Percentiles rank a stretch among this genome's conserved stretches.
Conservation (phyloP, 2,329 filamentous ascomycete genomes). For the Samsoniella hepiali region DNA sequence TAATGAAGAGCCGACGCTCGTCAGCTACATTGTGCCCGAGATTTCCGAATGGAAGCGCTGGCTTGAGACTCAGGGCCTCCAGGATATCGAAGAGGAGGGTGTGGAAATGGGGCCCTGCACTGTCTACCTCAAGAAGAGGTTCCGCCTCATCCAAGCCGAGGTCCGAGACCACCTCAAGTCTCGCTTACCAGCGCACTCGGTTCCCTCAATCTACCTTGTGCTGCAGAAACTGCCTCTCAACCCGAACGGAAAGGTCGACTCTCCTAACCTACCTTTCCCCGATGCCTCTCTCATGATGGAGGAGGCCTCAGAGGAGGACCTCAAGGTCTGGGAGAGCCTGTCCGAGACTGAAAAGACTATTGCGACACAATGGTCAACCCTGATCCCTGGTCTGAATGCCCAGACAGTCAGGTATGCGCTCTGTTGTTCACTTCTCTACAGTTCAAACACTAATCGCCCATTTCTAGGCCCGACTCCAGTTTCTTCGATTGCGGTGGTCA, state of each 20-base stretch:
- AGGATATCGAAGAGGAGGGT: conserved; percentile 55
- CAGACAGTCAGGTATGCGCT: conserved; percentile 39
- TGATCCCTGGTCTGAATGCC: conserved; percentile 64
- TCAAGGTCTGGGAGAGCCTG: conserved; percentile 51
- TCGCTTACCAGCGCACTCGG: conserved; percentile 42
- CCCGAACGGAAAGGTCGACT: conserved; percentile 78
- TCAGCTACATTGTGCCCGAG: conserved; percentile 88
- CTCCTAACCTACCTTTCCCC: conserved; percentile 74
- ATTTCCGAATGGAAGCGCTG: conserved; percentile 65
- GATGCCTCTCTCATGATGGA: conserved; percentile 62
- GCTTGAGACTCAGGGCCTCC: conserved; percentile 53
- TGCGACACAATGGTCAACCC: conserved; percentile 64
- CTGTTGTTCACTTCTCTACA: background rate
- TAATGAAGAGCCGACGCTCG: conserved; percentile 68
- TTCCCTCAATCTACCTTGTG: conserved; percentile 35
- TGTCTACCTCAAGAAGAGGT: conserved; percentile 47
- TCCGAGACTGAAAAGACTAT: conserved; percentile 39
- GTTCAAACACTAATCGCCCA: conserved; percentile 33
- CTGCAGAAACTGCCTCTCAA: conserved; percentile 61
- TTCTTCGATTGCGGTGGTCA: conserved; percentile 42
- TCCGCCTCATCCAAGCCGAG: conserved; percentile 45
- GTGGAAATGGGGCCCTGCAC: conserved; percentile 41
- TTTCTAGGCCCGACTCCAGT: conserved; percentile 49
- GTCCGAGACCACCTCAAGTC: conserved; percentile 65
- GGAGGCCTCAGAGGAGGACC: conserved; percentile 34